A percentile compares a stretch with the other conserved stretches of the same genome.
These are phyloP conservation scores for Ilex paraguariensis DNA, from an alignment of 305 asterid genomes.

Conservation along the genomic window DNA sequence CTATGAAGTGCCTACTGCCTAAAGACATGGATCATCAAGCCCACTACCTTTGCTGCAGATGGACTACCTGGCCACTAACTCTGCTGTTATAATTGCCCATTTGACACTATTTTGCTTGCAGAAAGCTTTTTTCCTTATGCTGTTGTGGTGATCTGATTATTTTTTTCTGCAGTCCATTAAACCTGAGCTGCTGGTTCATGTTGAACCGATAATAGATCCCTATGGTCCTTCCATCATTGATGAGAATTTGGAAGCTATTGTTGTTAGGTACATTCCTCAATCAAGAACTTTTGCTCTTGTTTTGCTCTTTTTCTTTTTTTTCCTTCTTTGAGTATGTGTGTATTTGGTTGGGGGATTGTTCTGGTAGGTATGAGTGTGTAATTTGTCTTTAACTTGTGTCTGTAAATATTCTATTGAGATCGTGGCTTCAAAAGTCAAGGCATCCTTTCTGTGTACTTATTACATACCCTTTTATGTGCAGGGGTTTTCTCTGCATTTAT, in stretches of 20 bases:
- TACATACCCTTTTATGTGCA: background rate
- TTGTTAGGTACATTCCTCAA: conserved; percentile 57
- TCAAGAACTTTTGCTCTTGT: conserved; percentile 4
- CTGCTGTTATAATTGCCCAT: conserved; percentile 2
- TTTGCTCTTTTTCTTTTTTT: conserved; percentile 2
- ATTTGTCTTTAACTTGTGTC: background rate
- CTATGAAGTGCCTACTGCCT: background rate
- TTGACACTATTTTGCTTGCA: too few relatives aligned
- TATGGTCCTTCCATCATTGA: conserved; percentile 90
- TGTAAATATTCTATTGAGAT: background rate
- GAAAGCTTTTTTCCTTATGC: conserved; percentile 4
- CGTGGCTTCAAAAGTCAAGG: background rate
- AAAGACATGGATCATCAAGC: background rate
- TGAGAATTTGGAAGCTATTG: conserved; percentile 79
- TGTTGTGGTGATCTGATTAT: conserved; percentile 3
- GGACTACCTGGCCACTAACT: too few relatives aligned
- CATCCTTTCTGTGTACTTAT: background rate
- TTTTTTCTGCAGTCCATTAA: conserved; percentile 53
- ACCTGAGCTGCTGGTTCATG: conserved; percentile 73
- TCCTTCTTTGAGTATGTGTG: background rate
- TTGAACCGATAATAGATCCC: conserved; percentile 80
- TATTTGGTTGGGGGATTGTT: too few relatives aligned
- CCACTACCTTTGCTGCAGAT: background rate
- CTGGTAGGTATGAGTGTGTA: background rate
- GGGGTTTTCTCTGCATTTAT: too few relatives aligned